Evolutionary conservation across 2,329 filamentous ascomycete genomes (phyloP), one percentile per base, ranked within the genome.

Genomic region (Metarhizium rileyi): DNA sequence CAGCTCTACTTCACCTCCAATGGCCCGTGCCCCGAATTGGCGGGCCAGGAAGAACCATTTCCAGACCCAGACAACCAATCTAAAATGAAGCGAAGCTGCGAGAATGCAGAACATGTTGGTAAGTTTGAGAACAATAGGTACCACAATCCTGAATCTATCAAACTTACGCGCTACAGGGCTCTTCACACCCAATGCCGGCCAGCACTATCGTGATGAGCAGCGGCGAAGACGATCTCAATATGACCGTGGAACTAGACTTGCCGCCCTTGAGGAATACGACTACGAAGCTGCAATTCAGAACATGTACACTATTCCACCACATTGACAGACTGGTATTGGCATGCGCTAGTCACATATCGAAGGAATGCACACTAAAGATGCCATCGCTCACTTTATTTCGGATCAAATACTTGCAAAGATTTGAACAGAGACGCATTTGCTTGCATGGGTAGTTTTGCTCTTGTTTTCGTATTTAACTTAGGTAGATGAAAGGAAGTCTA

Each of bases 91-190:
- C 80, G 90, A 52, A 93, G 87, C 57, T 85, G 87, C 52, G 87
- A 94, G 63, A 94, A 93, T 63, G 89, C 89, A 2, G 85, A 89
- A 62, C 83, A 88, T 61, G 81, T 91, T 57, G 90, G 90, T 81
- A 64, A 65, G 83, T 75, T 49, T 33, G 16, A 44, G 23, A n/a
- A 18, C 28, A 18, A 42, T 3, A 23, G 20, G 8, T 10, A 41
- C n/a, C 16, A 36, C 18, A 5, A 5, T 46, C 27, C 16, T 28
- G 38, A 8, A 33, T 7, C 23, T 3, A 20, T 20, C 16, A 7
- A 46, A 6, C 36, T 57, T 10, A 42, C 23, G 8, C n/a, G 44
- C 10, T n/a, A 12, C 41, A 87, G 84, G 84, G 0, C 76, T 95
- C 0, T 95, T 90, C 64, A 87, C 88, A 3, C 88, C 89, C 5